Conservation (phyloP, 768 basidiomycete genomes). For the Strobilomyces dryophilus region DNA sequence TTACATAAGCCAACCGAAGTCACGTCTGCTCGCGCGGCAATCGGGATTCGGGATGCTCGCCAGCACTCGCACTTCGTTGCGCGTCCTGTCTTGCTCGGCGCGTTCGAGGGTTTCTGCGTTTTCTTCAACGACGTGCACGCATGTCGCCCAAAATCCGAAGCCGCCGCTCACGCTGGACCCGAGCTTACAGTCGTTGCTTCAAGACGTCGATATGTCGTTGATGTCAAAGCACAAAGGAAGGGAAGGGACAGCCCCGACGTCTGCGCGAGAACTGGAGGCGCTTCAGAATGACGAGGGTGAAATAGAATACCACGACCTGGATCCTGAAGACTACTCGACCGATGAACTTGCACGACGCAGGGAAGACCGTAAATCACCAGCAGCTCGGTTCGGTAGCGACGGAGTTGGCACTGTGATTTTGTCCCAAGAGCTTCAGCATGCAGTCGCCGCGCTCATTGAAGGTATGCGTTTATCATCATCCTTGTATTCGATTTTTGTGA, state of each 20-base stretch:
- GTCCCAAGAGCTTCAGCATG: constrained; percentile 63
- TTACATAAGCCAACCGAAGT: constrained; percentile 23
- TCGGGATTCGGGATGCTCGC: constrained; percentile 18
- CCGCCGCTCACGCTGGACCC: constrained; percentile 63
- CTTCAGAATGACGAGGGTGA: constrained; percentile 35
- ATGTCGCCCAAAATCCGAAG: constrained; percentile 47
- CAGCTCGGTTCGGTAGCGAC: constrained; percentile 75
- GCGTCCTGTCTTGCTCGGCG: constrained; percentile 19
- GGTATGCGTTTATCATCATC: constrained; percentile 37
- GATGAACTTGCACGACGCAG: constrained; percentile 24
- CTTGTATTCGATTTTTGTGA: constrained; percentile 7
- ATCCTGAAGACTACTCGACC: constrained; percentile 28
- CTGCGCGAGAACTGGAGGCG: constrained; percentile 54
- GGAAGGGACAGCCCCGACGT: constrained; percentile 15
- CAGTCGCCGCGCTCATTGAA: constrained; percentile 64
- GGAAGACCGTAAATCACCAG: constrained; percentile 66
- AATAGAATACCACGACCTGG: constrained; percentile 30
- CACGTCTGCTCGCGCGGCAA: neutral
- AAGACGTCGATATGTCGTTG: constrained; percentile 67
- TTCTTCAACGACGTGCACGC: constrained; percentile 29
- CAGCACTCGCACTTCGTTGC: constrained; percentile 22
- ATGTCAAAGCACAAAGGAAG: constrained; percentile 32
- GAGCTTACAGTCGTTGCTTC: constrained; percentile 54
- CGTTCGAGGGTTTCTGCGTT: constrained; percentile 24
- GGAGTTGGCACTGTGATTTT: constrained; percentile 68